Conservation (phyloP, 208 protist genomes). For the Leishmania martiniquensis region DNA sequence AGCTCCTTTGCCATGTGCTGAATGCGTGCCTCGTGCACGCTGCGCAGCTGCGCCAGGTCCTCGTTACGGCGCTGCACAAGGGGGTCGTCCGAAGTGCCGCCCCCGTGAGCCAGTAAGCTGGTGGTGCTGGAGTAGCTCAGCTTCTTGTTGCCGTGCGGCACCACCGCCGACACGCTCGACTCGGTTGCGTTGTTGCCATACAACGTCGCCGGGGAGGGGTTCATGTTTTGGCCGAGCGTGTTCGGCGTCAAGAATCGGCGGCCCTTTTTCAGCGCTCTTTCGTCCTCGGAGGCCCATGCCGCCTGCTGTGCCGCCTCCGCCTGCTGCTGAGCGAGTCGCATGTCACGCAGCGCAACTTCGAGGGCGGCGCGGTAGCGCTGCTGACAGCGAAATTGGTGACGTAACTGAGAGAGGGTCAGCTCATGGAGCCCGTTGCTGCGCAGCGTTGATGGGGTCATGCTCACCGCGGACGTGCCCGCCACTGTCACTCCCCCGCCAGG, state of each 20-base stretch:
- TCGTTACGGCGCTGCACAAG: constrained; percentile 16
- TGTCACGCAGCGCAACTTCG: constrained; percentile 36
- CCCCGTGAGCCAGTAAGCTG: background rate
- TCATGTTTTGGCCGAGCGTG: background rate
- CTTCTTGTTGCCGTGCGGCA: constrained; percentile 18
- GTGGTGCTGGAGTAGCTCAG: constrained; percentile 3
- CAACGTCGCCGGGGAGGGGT: background rate
- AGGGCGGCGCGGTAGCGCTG: constrained; percentile 59
- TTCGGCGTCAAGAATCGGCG: constrained; percentile 7
- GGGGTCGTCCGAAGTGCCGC: constrained; percentile 14
- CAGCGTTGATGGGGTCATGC: background rate
- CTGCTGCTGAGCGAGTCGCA: constrained; percentile 40
- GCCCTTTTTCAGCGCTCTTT: constrained; percentile 29
- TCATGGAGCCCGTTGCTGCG: constrained; percentile 28
- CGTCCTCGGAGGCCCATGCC: constrained; percentile 60
- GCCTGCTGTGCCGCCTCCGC: constrained; percentile 47
- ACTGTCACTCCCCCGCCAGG: background rate
- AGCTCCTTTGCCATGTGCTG: constrained; percentile 34
- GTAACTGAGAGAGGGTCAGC: constrained; percentile 70
- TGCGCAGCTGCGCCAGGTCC: constrained; percentile 21
- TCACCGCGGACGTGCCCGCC: background rate
- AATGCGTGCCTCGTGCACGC: constrained; percentile 18
- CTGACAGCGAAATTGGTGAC: constrained; percentile 66
- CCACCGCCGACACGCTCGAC: background rate
- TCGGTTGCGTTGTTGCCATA: background rate